phyloP scores from a whole-genome alignment of 1,284 basidiomycete species.

The Peniophora sp. region DNA sequence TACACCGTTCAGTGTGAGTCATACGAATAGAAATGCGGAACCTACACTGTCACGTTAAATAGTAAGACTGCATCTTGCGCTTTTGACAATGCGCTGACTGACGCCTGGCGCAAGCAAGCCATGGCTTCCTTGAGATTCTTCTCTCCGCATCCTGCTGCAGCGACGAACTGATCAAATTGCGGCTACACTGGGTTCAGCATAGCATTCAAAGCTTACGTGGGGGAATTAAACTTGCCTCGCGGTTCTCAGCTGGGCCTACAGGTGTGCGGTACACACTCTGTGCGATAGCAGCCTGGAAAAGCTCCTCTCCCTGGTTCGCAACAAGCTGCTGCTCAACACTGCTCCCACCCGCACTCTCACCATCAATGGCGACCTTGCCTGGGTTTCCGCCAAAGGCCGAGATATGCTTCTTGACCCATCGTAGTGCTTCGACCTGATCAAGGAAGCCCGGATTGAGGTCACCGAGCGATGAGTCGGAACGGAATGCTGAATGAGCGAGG shows the following conservation, averaged over 20 bases:
- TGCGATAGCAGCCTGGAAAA: conserved; percentile 47
- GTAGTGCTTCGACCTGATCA: conserved; percentile 21
- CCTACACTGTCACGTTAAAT: not conserved
- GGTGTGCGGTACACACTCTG: conserved; percentile 52
- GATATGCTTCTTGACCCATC: conserved; percentile 24
- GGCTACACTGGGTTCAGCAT: conserved; percentile 25
- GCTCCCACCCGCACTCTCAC: conserved; percentile 10
- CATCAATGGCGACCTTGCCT: conserved; percentile 14
- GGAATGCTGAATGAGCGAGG: conserved; percentile 25
- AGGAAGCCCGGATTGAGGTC: conserved; percentile 22
- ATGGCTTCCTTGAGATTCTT: conserved; percentile 18
- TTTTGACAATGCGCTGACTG: conserved; percentile 38
- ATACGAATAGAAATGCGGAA: not conserved
- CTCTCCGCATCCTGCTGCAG: conserved; percentile 36
- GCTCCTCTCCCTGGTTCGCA: conserved; percentile 18
- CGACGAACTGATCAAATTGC: conserved; percentile 41
- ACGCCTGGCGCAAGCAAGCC: conserved; percentile 38
- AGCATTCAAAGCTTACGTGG: not conserved
- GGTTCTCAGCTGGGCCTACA: conserved; percentile 39
- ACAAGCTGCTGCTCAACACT: conserved; percentile 13
- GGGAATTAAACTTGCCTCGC: conserved; percentile 27
- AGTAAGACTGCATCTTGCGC: conserved; percentile 37
- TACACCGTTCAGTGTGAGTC: conserved; percentile 16
- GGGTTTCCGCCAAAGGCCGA: conserved; percentile 14
- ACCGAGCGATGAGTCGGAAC: conserved; percentile 17